phyloP scores from a whole-genome alignment of 495 filamentous ascomycete species.

The Xylaria venustula region DNA sequence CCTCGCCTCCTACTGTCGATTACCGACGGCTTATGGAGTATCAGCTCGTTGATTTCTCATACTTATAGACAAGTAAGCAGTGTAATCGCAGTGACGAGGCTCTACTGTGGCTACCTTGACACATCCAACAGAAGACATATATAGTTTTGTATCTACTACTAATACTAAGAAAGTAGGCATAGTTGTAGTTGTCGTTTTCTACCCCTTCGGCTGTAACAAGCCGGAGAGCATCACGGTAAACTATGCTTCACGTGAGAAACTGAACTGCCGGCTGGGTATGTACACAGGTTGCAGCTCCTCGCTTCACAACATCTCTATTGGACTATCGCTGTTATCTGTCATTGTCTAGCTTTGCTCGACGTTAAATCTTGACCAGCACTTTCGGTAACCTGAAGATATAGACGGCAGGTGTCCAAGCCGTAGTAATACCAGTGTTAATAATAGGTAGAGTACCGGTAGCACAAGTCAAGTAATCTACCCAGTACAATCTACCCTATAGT shows the following conservation, averaged over 20 bases:
- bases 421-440: not conserved
- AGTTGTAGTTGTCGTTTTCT: not conserved
- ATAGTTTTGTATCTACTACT: not conserved
- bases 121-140: not conserved
- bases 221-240: not conserved
- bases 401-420: too few relatives aligned
- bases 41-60: too few relatives aligned
- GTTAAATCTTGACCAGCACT: too few relatives aligned
- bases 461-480: too few relatives aligned
- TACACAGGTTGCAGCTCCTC: not conserved
- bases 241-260: not conserved
- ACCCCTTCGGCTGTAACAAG: not conserved
- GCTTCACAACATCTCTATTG: too few relatives aligned
- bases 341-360: not conserved
- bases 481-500: not conserved
- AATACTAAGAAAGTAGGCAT: not conserved
- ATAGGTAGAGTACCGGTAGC: not conserved
- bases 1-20: not conserved
- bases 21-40: not conserved
- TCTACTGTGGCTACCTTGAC: not conserved
- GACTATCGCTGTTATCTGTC: too few relatives aligned
- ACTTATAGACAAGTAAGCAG: too few relatives aligned
- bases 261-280: not conserved
- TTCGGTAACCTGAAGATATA: too few relatives aligned
- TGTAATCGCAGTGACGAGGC: not conserved